phyloP scores from a whole-genome alignment of 208 protist genomes.

The Trypanosoma platydactyli region DNA sequence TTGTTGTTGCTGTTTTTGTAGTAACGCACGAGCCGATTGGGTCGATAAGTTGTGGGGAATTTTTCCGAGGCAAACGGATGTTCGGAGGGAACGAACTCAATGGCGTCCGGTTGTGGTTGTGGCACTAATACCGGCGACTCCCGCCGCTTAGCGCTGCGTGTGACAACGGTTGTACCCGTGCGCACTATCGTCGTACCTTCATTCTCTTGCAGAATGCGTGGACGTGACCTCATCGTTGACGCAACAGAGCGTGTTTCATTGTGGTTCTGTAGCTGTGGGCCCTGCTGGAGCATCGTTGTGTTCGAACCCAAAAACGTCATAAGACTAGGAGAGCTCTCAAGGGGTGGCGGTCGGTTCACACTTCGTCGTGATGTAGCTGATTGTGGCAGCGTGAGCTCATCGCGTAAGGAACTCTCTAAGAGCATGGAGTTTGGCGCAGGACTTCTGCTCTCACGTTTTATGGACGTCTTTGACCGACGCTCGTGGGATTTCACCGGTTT shows the following conservation, averaged over 20 bases:
- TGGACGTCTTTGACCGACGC: neutral
- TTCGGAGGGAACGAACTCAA: conserved; percentile 17
- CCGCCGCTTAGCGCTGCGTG: conserved; percentile 18
- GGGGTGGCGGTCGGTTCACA: neutral
- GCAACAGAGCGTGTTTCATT: conserved; percentile 37
- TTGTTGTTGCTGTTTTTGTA: neutral
- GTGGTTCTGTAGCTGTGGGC: no score
- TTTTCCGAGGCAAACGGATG: conserved; percentile 34
- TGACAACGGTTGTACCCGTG: conserved; percentile 68
- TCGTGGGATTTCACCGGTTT: neutral
- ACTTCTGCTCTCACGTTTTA: neutral
- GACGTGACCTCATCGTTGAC: conserved; percentile 38
- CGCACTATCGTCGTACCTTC: conserved; percentile 44
- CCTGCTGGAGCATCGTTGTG: conserved; percentile 1
- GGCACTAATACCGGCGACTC: conserved; percentile 29
- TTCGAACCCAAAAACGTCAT: neutral
- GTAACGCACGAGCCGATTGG: conserved; percentile 32
- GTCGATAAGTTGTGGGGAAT: conserved; percentile 38
- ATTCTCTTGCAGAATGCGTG: conserved; percentile 50
- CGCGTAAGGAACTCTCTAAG: conserved; percentile 5
- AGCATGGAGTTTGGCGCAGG: conserved; percentile 5
- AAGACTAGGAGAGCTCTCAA: conserved; percentile 22
- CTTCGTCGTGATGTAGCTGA: neutral
- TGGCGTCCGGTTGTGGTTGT: conserved; percentile 11
- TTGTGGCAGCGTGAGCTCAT: neutral